phyloP scores from a whole-genome alignment of 192 early-diverging fungal genomes.

The Anaeromyces robustus region DNA sequence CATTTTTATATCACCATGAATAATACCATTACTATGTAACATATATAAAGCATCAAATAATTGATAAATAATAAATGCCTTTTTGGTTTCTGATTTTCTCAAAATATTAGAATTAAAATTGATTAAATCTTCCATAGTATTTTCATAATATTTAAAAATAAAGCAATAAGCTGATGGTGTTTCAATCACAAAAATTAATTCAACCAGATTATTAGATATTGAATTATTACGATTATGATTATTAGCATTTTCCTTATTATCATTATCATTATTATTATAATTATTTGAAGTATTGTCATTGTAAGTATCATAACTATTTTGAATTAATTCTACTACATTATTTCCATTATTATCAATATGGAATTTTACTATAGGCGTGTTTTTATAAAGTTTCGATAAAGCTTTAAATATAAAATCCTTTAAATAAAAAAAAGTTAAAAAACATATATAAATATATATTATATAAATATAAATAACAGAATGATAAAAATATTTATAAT shows the following conservation, averaged over 20 bases:
- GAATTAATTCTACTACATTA: not conserved
- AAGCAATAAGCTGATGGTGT: not conserved
- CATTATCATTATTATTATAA: too few species aligned
- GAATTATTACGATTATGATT: not conserved
- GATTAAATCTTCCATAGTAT: not conserved
- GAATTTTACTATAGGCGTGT: not conserved
- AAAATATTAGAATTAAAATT: not conserved
- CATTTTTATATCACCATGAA: conserved; percentile 26
- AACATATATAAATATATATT: not conserved
- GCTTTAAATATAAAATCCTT: not conserved
- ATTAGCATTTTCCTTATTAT: too few species aligned
- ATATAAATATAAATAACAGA: too few species aligned
- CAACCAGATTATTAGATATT: not conserved
- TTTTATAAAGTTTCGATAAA: not conserved
- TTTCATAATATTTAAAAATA: not conserved
- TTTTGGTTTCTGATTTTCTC: not conserved
- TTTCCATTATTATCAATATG: not conserved
- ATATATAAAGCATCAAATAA: conserved; percentile 24
- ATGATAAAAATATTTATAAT: too few species aligned
- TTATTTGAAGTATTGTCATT: not conserved
- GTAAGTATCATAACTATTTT: not conserved
- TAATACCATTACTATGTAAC: conserved; percentile 32
- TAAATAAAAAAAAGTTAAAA: too few species aligned
- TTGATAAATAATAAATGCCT: conserved; percentile 37
- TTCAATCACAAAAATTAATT: not conserved